Evolutionary conservation across 257 asterid genomes (phyloP).

Genomic region (Solanum bukasovii): DNA sequence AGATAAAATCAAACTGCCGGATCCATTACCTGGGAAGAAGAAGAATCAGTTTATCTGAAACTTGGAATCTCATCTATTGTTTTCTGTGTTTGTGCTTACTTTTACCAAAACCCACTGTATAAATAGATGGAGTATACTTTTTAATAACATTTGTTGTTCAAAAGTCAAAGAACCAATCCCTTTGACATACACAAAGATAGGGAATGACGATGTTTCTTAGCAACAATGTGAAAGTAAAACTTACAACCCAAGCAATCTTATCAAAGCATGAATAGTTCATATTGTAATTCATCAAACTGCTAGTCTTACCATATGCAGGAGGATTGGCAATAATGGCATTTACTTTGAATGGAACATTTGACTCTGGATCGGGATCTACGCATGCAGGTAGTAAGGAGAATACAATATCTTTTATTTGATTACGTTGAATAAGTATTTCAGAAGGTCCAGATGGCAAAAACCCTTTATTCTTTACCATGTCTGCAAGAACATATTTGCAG

Average conservation of each 20-base stretch:
- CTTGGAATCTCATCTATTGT: not conserved
- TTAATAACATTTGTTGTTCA: not conserved
- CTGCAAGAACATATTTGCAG: slow-evolving; percentile 21
- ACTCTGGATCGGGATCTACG: slow-evolving; percentile 51
- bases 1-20: not conserved
- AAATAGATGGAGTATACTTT: not conserved
- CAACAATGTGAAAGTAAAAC: not conserved
- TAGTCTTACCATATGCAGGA: slow-evolving; percentile 78
- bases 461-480: slow-evolving; percentile 92
- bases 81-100: not conserved
- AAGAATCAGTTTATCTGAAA: not conserved
- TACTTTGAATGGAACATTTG: slow-evolving; percentile 45
- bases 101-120: not conserved
- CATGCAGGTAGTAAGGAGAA: slow-evolving; percentile 79
- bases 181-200: not conserved
- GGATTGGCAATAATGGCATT: slow-evolving; percentile 93
- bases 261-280: not conserved
- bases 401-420: slow-evolving; percentile 63
- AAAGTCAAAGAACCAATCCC: not conserved
- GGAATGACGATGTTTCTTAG: not conserved
- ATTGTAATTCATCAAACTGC: not conserved
- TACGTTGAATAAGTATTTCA: slow-evolving; percentile 61
- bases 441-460: slow-evolving; percentile 92
- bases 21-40: not conserved
- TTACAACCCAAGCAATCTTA: not conserved